phyloP scores from a whole-genome alignment of 352 stramenopile species.

The Elongisporangium anandrum region DNA sequence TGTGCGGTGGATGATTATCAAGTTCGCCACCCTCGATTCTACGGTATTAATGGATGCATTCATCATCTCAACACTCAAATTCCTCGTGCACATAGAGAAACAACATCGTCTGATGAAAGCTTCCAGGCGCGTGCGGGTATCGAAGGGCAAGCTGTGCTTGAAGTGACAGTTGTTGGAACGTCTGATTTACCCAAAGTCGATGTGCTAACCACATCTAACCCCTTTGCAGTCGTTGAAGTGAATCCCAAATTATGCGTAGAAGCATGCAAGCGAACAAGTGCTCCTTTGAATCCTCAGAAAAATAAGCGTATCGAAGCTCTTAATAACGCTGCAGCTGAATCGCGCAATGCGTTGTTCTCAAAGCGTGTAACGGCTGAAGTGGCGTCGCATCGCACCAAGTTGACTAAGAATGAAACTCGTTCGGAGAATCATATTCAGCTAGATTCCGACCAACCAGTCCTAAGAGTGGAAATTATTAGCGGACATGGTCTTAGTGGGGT shows the following conservation, averaged over 20 bases:
- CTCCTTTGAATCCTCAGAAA: constrained; percentile 37
- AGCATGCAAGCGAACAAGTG: constrained; percentile 43
- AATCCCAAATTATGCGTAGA: constrained; percentile 50
- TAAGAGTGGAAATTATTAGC: constrained; percentile 57
- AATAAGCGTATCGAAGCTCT: constrained; percentile 37
- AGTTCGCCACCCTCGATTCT: constrained; percentile 58
- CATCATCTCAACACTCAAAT: constrained; percentile 64
- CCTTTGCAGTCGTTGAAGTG: constrained; percentile 62
- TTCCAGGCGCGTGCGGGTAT: constrained; percentile 50
- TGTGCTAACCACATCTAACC: constrained; percentile 22
- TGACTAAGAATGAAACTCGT: constrained; percentile 55
- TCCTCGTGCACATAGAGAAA: constrained; percentile 48
- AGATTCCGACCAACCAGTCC: constrained; percentile 20
- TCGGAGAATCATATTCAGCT: constrained; percentile 36
- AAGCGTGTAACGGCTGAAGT: constrained; percentile 54
- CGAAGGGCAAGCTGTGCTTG: constrained; percentile 55
- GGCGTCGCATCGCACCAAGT: constrained; percentile 41
- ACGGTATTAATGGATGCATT: constrained; percentile 77
- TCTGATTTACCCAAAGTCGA: constrained; percentile 26
- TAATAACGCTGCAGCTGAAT: constrained; percentile 26
- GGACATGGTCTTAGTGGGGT: constrained; percentile 52
- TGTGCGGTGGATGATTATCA: constrained; percentile 65
- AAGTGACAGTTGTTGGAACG: constrained; percentile 46
- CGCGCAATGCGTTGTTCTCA: constrained; percentile 38
- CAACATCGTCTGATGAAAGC: constrained; percentile 41